phyloP scores from a whole-genome alignment of 1,284 basidiomycete genomes.

The Vanrija sp. region DNA sequence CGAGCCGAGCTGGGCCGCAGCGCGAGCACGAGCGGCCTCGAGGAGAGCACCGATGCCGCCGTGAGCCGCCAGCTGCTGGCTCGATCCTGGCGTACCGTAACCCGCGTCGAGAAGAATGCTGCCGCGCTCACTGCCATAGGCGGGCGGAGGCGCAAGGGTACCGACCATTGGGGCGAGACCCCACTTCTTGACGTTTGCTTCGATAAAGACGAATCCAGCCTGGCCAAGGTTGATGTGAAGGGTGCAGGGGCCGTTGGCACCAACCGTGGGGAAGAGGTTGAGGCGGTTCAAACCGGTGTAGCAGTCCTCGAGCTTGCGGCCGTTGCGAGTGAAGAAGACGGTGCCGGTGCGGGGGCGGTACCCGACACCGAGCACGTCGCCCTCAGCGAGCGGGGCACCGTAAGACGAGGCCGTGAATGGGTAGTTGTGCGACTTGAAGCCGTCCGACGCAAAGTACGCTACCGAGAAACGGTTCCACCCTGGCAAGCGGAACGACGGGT shows the following conservation, averaged over 20 bases:
- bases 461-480: constrained; percentile 87
- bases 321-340: constrained; percentile 94
- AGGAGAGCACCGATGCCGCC: constrained; percentile 31
- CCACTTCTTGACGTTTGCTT: constrained; percentile 99
- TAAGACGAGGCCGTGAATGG: constrained; percentile 87
- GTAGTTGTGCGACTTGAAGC: constrained; percentile 96
- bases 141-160: constrained; percentile 89
- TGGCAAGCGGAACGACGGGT: constrained; percentile 85
- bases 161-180: constrained; percentile 90
- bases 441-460: constrained; percentile 86
- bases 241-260: constrained; percentile 87
- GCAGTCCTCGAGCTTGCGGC: constrained; percentile 89
- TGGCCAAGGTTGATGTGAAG: constrained; percentile 94
- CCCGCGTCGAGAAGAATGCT: constrained; percentile 89
- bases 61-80: constrained; percentile 8
- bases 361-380: constrained; percentile 88
- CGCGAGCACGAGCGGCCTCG: constrained; percentile 39
- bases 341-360: constrained; percentile 92
- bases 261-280: constrained; percentile 92
- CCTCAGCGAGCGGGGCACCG: constrained; percentile 81
- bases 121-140: constrained; percentile 89
- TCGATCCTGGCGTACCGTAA: constrained; percentile 42
- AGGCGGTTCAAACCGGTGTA: constrained; percentile 79
- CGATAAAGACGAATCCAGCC: constrained; percentile 93
- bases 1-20: constrained; percentile 1